Base-by-base conservation (phyloP, 2,329 filamentous ascomycete species). In the Penicillium brevicompactum region DNA sequence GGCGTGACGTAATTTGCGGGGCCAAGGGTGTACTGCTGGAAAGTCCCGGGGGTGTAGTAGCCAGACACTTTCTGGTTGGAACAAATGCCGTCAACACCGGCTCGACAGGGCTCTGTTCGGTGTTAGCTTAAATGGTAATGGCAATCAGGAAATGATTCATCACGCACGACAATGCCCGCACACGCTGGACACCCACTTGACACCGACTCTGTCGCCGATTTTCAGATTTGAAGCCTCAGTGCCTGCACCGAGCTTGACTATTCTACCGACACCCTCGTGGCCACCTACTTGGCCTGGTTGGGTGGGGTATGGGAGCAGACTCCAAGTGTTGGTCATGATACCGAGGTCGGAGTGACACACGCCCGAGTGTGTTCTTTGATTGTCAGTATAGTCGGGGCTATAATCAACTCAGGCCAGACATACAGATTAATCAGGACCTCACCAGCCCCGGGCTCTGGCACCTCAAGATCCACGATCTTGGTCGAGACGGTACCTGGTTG, bases 11-110 rank as follows among this genome's bases (percentile, higher is more conserved):
- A 89, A 72, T 82, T 81, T 3, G 86, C 86, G 9, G 85, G 84
- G 0, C 80, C 82, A 14, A 87, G 67, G 16, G 82, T 82, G 65
- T 89, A 90, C 73, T 89, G 85, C 68, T 89, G 87, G 68, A 89
- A 90, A n/a, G 87, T 90, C 37, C 87, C 87, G 0, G 87, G 87
- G 0, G 82, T 84, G 68, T 84, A 87, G 73, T 88, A 89, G 5
- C 87, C 87, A 0, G 82, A 86, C 46, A 89, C 70, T 66, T 82
- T 84, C 56, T 79, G 76, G 41, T 83, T 81, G 60, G 78, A 74
- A 70, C 84, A 87, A 38, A 79, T 71, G 9, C 79, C 82, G 58
- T 86, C 85, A 22, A 78, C 73, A 42, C 82, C 82, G 11, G 77
- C 76, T 50, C 82, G 74, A 66, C 84, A 87, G 56, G 84, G 72